Base-by-base conservation (phyloP, 225 moss, liverwort and hornwort species). In the Bryum argenteum region DNA sequence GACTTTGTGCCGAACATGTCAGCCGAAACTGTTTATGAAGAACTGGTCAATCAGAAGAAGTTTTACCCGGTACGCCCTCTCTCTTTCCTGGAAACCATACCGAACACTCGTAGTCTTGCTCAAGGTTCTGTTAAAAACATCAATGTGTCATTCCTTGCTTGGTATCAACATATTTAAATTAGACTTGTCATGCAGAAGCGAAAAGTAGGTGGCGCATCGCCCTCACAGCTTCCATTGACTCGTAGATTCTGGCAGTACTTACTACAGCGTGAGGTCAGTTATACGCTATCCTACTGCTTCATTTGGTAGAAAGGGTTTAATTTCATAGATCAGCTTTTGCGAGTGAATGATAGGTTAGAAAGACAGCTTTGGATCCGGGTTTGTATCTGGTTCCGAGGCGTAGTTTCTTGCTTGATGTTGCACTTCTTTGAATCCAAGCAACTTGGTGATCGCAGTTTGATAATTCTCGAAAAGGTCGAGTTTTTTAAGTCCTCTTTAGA, bases 201-300 rank as follows among this genome's bases (percentile, higher is more conserved):
- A 65, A 90, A 89, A 74, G 28, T 96, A 45, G 96, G 93, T 60
- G 87, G 88, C 70, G 81, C 78, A 67, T 79, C 85, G 54, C 93
- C 96, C 13, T 67, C 63, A n/a, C 77, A 87, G 50, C 53, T 96
- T 63, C 75, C 81, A 19, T 37, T 91, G 72, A 93, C 91, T 62
- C 91, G 87, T 22, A 82, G 93, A 63, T 91, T 91, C 62, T 96
- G 96, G 93, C 82, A 85, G 20, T 96, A 96, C 66, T 83, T 96
- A 69, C 73, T 96, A 63, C 80, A 87, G 62, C 89, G 88, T 21
- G 89, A 89, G 90, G 94, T 94, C 19, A 72, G 82, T 59, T 28
- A 20, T 45, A 53, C 43, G 45, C 1, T 63, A 8, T 52, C 43
- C 44, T 72, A 8, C 22, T 58, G 15, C 40, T 21, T 20, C 37